Evolutionary conservation across 257 asterid species (phyloP).

Genomic region (Penstemon davidsonii): DNA sequence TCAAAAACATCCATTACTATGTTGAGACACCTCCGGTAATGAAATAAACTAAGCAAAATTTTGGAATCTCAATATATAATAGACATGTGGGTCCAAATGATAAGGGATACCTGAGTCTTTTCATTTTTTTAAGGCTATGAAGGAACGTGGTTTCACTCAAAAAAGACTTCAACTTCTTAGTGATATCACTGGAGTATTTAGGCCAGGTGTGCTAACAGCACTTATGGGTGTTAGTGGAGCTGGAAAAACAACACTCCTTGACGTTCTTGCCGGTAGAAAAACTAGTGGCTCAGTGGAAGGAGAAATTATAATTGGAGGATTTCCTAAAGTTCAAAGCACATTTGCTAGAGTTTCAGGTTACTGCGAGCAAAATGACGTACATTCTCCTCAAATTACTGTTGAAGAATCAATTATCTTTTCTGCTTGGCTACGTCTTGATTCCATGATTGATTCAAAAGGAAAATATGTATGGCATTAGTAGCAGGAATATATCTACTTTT

Average conservation of each 20-base stretch:
- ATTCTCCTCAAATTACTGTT: constrained; percentile 19
- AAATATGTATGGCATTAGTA: constrained; percentile 17
- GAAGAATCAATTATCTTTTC: constrained; percentile 16
- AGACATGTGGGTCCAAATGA: neutral
- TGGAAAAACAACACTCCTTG: constrained; percentile 29
- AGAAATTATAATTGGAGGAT: constrained; percentile 26
- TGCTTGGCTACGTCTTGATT: constrained; percentile 25
- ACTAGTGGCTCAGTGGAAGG: constrained; percentile 26
- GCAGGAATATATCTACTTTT: neutral
- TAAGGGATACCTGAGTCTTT: neutral
- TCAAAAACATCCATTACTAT: constrained; percentile 37
- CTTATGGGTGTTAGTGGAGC: constrained; percentile 31
- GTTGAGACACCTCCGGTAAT: constrained; percentile 36
- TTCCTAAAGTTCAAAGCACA: constrained; percentile 24
- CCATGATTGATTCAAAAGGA: constrained; percentile 12
- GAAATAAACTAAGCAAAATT: neutral
- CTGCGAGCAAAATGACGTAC: constrained; percentile 26
- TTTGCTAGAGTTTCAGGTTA: constrained; percentile 28
- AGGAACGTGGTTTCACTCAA: constrained; percentile 21
- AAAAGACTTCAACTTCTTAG: constrained; percentile 25
- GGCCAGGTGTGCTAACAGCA: constrained; percentile 28
- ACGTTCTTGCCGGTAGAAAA: constrained; percentile 24
- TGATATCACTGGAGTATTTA: constrained; percentile 24
- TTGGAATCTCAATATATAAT: neutral
- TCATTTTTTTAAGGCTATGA: constrained; percentile 21